phyloP scores from a whole-genome alignment of 2,329 filamentous ascomycete genomes.

The Metarhizium rileyi region DNA sequence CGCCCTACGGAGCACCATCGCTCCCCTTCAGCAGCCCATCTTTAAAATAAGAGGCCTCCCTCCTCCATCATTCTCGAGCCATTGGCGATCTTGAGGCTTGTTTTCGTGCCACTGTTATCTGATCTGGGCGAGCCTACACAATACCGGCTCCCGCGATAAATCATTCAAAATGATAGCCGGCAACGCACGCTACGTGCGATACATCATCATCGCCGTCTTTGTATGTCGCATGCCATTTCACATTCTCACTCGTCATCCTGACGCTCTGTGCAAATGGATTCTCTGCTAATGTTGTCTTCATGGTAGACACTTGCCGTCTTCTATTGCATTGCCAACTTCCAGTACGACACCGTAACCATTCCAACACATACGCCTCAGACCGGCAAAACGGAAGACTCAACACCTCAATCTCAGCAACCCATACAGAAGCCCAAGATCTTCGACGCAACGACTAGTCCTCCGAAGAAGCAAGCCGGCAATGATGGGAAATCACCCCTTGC shows the following conservation, averaged over 20 bases:
- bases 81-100: background rate
- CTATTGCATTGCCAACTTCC: slow-evolving; percentile 66
- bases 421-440: slow-evolving; percentile 12
- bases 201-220: slow-evolving; percentile 73
- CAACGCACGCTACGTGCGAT: slow-evolving; percentile 65
- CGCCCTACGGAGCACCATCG: background rate
- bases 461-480: slow-evolving; percentile 13
- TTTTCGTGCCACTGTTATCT: background rate
- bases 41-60: background rate
- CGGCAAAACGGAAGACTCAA: background rate
- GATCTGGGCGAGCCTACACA: background rate
- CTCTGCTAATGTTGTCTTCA: background rate
- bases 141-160: background rate
- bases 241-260: background rate
- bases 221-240: slow-evolving; percentile 42
- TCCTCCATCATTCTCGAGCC: background rate
- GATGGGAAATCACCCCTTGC: slow-evolving; percentile 35
- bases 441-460: slow-evolving; percentile 16
- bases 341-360: slow-evolving; percentile 31
- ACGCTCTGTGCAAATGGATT: background rate
- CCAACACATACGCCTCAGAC: slow-evolving; percentile 3
- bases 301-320: slow-evolving; percentile 57
- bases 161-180: slow-evolving; percentile 48
- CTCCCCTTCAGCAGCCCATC: background rate
- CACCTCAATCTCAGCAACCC: slow-evolving; percentile 5